phyloP scores from a whole-genome alignment of 352 stramenopile genomes.

The Phytophthora cactorum region DNA sequence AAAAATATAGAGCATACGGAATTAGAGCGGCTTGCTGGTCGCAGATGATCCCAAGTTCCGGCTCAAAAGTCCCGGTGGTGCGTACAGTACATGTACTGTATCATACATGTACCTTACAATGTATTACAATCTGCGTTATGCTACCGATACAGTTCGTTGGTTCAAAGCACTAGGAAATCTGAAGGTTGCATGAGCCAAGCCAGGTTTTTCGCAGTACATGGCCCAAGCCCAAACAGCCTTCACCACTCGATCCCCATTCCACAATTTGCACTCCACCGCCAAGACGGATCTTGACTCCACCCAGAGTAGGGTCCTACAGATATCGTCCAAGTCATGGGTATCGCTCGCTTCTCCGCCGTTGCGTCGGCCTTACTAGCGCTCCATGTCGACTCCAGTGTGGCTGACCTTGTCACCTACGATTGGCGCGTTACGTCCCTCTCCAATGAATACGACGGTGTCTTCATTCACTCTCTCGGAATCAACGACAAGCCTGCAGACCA shows the following conservation, averaged over 20 bases:
- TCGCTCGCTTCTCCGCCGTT: background rate
- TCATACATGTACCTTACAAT: too few species aligned
- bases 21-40: too few species aligned
- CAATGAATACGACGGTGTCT: constrained; percentile 31
- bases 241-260: constrained; percentile 10
- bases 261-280: constrained; percentile 1
- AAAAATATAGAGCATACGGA: too few species aligned
- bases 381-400: constrained; percentile 4
- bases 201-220: background rate
- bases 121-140: background rate
- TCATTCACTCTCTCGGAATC: constrained; percentile 30
- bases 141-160: background rate
- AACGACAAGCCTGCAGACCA: constrained; percentile 37
- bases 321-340: constrained; percentile 15
- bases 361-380: constrained; percentile 6
- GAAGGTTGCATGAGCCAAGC: constrained; percentile 1
- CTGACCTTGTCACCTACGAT: constrained; percentile 35
- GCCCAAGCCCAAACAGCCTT: background rate
- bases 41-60: background rate
- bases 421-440: constrained; percentile 34
- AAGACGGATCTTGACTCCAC: background rate
- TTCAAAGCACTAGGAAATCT: constrained; percentile 1
- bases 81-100: too few species aligned
- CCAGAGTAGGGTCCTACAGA: background rate
- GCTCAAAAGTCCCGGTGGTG: too few species aligned